Conservation (phyloP, 1,284 basidiomycete genomes). For the Marasmius sp. region DNA sequence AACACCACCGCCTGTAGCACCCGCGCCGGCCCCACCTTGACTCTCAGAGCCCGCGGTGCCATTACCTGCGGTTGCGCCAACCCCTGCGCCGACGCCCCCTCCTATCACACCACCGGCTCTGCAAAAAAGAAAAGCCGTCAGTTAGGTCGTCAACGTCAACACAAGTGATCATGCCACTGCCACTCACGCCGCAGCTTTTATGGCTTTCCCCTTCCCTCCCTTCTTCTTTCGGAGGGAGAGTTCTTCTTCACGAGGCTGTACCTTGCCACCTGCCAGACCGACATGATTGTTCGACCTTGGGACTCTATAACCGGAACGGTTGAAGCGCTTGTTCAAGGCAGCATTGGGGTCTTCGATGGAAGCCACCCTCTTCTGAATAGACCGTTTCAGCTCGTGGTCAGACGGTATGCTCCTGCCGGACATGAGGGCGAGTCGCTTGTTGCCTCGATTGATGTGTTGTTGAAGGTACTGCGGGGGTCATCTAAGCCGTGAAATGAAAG, state of each 20-base stretch:
- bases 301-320: constrained; percentile 14
- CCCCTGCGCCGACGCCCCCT: too few species aligned
- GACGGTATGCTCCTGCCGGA: constrained; percentile 55
- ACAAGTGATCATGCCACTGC: too few species aligned
- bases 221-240: not conserved
- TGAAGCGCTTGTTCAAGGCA: constrained; percentile 28
- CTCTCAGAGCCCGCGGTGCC: constrained; percentile 5
- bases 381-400: constrained; percentile 46
- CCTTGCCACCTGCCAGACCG: constrained; percentile 25
- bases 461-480: constrained; percentile 51
- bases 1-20: constrained; percentile 13
- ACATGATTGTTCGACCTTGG: constrained; percentile 25
- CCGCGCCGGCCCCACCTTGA: constrained; percentile 7
- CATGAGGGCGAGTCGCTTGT: constrained; percentile 70
- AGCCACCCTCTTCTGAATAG: constrained; percentile 55
- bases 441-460: constrained; percentile 68
- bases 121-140: too few species aligned
- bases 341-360: constrained; percentile 31
- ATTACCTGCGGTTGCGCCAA: too few species aligned
- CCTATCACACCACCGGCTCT: too few species aligned
- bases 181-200: too few species aligned
- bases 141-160: too few species aligned
- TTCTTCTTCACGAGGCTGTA: constrained; percentile 7
- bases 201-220: not conserved
- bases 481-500: not conserved